Conservation (phyloP, 306 rosid genomes). For the Chamaecrista fasciculata region DNA sequence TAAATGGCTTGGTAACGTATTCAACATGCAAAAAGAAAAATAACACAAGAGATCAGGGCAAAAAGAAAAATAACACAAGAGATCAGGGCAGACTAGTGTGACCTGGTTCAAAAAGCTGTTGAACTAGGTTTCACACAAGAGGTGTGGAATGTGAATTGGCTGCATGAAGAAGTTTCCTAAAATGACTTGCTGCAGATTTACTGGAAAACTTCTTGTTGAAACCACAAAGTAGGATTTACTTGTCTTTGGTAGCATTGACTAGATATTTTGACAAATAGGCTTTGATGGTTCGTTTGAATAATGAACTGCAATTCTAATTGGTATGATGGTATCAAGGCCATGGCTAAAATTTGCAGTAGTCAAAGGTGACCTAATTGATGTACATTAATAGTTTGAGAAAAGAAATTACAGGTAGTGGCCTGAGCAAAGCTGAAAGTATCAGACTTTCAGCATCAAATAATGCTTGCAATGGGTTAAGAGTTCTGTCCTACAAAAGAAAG, state of each 20-base stretch:
- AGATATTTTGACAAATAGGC: neutral
- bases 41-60: too few relatives aligned
- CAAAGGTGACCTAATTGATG: neutral
- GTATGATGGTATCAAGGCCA: neutral
- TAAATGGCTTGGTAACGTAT: neutral
- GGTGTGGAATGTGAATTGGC: neutral
- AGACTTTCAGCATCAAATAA: neutral
- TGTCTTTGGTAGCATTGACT: too few relatives aligned
- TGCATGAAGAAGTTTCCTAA: neutral
- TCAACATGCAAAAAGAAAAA: neutral
- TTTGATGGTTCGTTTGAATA: neutral
- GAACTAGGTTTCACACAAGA: neutral
- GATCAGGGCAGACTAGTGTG: neutral
- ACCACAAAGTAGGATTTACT: neutral
- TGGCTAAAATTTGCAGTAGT: neutral
- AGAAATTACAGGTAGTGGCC: conserved; percentile 2
- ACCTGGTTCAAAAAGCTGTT: neutral
- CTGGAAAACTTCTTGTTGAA: neutral
- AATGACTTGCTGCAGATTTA: neutral
- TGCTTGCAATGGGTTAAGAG: conserved; percentile 4
- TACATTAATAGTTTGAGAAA: conserved; percentile 6
- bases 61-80: too few relatives aligned
- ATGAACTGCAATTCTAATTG: neutral
- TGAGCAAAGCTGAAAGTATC: neutral
- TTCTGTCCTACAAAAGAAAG: neutral